These are phyloP conservation scores for Pistacia vera DNA, from an alignment of 345 rosid species.

Conservation along the genomic window DNA sequence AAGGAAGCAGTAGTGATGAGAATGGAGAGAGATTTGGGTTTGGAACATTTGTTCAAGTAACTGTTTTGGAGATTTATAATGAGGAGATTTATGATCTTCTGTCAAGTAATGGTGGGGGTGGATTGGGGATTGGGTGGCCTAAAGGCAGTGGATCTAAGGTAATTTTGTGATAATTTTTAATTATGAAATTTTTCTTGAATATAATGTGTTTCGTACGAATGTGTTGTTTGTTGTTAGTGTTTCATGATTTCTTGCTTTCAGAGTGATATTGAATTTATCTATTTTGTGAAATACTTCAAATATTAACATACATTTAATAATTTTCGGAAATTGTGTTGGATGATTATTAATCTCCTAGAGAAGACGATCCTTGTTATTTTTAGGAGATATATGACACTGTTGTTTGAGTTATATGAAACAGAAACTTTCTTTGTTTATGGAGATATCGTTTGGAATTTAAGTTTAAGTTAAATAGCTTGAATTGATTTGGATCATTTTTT, in stretches of 20 bases:
- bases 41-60: constrained; percentile 76
- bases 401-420: not conserved
- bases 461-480: not conserved
- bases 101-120: constrained; percentile 59
- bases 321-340: not conserved
- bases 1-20: constrained; percentile 14
- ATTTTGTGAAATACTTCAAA: not conserved
- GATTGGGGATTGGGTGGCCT: constrained; percentile 80
- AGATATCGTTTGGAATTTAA: not conserved
- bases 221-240: not conserved
- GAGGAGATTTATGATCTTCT: constrained; percentile 95
- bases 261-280: not conserved
- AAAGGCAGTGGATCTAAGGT: constrained; percentile 77
- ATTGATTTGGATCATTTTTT: too few species aligned
- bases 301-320: not conserved
- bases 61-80: constrained; percentile 90
- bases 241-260: not conserved
- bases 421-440: not conserved
- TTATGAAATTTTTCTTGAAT: not conserved
- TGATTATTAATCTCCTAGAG: not conserved
- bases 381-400: not conserved
- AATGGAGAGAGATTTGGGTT: constrained; percentile 33
- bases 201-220: not conserved
- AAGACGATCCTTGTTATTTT: not conserved
- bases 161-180: constrained; percentile 1